Evolutionary conservation across 352 stramenopile species (phyloP).

Genomic region (Phytophthora melonis): DNA sequence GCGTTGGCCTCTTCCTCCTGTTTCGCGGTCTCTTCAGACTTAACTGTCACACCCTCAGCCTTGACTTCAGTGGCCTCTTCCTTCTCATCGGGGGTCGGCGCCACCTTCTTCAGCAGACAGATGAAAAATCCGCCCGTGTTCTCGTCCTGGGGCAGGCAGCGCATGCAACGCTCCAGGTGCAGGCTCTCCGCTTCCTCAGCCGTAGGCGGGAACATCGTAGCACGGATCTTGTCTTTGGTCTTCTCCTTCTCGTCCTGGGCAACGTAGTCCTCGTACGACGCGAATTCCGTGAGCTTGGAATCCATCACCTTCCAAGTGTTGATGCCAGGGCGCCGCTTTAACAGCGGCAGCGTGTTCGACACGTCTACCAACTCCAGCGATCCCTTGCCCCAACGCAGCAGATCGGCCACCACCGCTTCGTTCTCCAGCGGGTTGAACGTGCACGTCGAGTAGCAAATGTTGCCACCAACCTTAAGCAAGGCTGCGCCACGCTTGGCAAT

Average conservation of each 20-base stretch:
- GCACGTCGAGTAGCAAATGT: constrained; percentile 98
- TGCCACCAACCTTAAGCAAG: constrained; percentile 93
- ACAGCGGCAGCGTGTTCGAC: constrained; percentile 71
- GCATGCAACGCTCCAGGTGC: constrained; percentile 95
- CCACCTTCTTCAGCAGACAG: constrained; percentile 95
- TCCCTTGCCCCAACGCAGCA: constrained; percentile 93
- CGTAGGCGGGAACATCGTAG: constrained; percentile 93
- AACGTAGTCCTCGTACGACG: constrained; percentile 74
- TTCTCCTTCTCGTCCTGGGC: constrained; percentile 62
- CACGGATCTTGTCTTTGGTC: constrained; percentile 83
- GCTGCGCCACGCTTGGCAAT: constrained; percentile 95
- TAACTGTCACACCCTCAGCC: not conserved
- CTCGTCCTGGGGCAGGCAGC: constrained; percentile 95
- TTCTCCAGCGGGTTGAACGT: constrained; percentile 99
- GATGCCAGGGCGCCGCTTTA: constrained; percentile 91
- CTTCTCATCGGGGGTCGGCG: constrained; percentile 57
- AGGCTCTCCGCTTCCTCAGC: constrained; percentile 74
- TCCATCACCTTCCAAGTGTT: constrained; percentile 95
- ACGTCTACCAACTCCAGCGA: constrained; percentile 94
- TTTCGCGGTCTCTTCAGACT: no score
- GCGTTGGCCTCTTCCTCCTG: constrained; percentile 23
- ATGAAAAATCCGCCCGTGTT: constrained; percentile 99
- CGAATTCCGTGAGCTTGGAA: constrained; percentile 84
- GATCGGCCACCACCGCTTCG: constrained; percentile 98
- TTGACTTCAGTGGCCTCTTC: constrained; percentile 4